phyloP scores from a whole-genome alignment of 345 rosid genomes.

The Combretum micranthum region DNA sequence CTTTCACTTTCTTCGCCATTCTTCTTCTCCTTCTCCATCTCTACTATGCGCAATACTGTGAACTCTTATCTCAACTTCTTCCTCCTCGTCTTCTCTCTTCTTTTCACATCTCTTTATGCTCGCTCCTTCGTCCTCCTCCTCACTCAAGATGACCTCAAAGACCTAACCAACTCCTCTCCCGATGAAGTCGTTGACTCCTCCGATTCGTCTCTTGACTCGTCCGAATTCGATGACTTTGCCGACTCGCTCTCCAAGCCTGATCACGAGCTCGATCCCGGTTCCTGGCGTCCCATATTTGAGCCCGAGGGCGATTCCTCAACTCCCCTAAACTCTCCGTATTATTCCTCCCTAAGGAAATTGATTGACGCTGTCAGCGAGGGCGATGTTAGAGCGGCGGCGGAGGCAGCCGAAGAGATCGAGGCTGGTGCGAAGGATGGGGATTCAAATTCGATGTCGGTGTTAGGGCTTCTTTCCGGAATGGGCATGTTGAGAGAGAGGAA shows the following conservation, averaged over 20 bases:
- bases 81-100: conserved; percentile 25
- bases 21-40: too few relatives aligned
- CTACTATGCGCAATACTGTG: too few relatives aligned
- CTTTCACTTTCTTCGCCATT: too few relatives aligned
- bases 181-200: conserved; percentile 40
- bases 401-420: conserved; percentile 63
- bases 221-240: conserved; percentile 76
- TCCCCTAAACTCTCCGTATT: conserved; percentile 26
- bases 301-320: conserved; percentile 31
- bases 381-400: conserved; percentile 57
- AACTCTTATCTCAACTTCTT: background rate
- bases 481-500: conserved; percentile 72
- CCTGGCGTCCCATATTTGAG: conserved; percentile 90
- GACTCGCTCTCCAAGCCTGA: conserved; percentile 62
- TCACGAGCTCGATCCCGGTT: conserved; percentile 84
- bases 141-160: conserved; percentile 84
- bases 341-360: conserved; percentile 48
- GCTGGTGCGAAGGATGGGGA: conserved; percentile 48
- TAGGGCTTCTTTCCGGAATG: conserved; percentile 59
- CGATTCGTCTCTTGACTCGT: conserved; percentile 20
- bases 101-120: conserved; percentile 33
- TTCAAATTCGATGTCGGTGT: conserved; percentile 66
- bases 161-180: conserved; percentile 24
- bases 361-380: conserved; percentile 46
- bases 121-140: conserved; percentile 70